Conservation (phyloP, 2,329 filamentous ascomycete species). For the Hirsutella thompsonii region DNA sequence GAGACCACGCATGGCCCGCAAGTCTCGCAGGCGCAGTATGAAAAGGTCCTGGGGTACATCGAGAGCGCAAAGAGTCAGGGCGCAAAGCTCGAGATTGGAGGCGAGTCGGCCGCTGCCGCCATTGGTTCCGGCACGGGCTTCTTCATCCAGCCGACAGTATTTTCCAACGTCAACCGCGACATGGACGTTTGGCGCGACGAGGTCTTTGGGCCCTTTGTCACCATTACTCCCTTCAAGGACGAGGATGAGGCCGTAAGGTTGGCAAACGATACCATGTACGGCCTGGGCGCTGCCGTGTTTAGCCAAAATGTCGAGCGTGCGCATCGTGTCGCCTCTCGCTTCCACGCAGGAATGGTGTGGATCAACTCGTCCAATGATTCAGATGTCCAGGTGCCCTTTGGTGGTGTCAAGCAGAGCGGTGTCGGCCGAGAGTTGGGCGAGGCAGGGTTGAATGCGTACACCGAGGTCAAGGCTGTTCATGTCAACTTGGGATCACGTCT, state of each 20-base stretch:
- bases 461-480: conserved; percentile 31
- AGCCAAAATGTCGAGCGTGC: conserved; percentile 40
- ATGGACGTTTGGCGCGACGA: conserved; percentile 34
- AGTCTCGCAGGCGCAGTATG: conserved; percentile 57
- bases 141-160: conserved; percentile 33
- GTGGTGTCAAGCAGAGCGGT: conserved; percentile 35
- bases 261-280: conserved; percentile 43
- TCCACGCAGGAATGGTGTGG: conserved; percentile 48
- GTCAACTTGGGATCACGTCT: conserved; percentile 22
- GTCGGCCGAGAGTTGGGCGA: conserved; percentile 32
- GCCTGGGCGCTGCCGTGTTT: conserved; percentile 49
- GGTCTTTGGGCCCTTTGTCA: conserved; percentile 31
- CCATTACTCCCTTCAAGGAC: conserved; percentile 26
- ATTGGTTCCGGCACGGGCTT: conserved; percentile 24
- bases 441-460: conserved; percentile 29
- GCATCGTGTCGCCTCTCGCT: conserved; percentile 36
- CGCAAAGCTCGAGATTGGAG: conserved; percentile 53
- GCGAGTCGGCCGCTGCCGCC: conserved; percentile 27
- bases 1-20: conserved; percentile 64
- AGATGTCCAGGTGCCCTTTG: conserved; percentile 30
- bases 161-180: conserved; percentile 24
- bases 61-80: conserved; percentile 57
- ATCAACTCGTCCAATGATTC: conserved; percentile 34
- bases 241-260: conserved; percentile 27
- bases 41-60: conserved; percentile 57